Conservation (phyloP, 352 stramenopile species). For the Globisporangium lucens region DNA sequence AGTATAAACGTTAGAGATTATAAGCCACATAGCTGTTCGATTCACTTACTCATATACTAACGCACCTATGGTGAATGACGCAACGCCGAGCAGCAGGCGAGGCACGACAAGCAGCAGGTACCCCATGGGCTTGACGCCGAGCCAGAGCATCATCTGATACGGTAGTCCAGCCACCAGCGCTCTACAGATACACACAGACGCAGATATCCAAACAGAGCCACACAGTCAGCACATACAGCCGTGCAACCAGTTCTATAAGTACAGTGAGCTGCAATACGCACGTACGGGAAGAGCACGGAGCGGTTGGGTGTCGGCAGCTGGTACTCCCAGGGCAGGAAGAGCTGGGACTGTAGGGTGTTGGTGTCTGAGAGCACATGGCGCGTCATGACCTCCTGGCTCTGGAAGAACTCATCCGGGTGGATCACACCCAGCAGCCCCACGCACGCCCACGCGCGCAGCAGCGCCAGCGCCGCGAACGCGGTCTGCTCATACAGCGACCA, state of each 20-base stretch:
- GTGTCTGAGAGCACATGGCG: constrained; percentile 30
- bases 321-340: constrained; percentile 80
- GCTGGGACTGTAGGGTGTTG: constrained; percentile 14
- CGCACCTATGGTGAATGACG: constrained; percentile 58
- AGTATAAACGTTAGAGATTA: not conserved
- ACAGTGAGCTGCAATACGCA: constrained; percentile 20
- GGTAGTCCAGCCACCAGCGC: constrained; percentile 45
- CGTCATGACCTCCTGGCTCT: constrained; percentile 84
- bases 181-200: constrained; percentile 18
- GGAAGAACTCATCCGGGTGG: constrained; percentile 86
- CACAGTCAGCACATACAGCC: not conserved
- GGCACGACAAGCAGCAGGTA: constrained; percentile 50
- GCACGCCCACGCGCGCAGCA: constrained; percentile 33
- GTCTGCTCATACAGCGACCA: not conserved
- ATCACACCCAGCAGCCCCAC: constrained; percentile 54
- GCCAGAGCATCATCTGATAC: constrained; percentile 40
- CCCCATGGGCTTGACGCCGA: constrained; percentile 39
- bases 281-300: constrained; percentile 76
- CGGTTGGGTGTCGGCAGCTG: constrained; percentile 55
- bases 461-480: constrained; percentile 23
- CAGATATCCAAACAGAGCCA: not conserved
- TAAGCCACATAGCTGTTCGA: not conserved
- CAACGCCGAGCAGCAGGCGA: constrained; percentile 49
- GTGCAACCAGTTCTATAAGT: not conserved
- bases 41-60: not conserved